Evolutionary conservation across 169 alveolate species (phyloP), one percentile per base, ranked within the genome.

Genomic region (Plasmodium knowlesi): DNA sequence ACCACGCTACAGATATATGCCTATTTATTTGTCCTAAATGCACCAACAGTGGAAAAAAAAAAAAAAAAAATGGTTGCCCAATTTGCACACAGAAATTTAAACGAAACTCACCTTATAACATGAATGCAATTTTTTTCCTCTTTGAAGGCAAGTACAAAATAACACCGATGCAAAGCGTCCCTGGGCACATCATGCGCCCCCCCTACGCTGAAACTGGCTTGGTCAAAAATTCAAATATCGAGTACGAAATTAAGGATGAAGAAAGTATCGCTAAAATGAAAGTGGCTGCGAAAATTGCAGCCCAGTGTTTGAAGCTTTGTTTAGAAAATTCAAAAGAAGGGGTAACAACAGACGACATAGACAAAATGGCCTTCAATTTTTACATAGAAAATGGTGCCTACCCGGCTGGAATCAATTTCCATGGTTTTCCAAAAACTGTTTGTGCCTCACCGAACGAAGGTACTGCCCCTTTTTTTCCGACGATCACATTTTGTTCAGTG

Each of bases 341-440:
- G 30, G 95, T 96, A 34, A 97, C 98, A 12, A 97, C 98, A 5
- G 98, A 98, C 82, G 98, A 97, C 25, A 94, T 98, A 25, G 99
- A 98, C 90, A 92, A 96, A 74, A 79, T 97, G 19, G 98, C 97
- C 34, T 99, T 98, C 84, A 96, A 98, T 67, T 96, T 90, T 91
- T 97, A 97, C 57, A 96, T 98, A 80, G 72, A 94, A 34, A 82
- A 96, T 30, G 98, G 97, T 81, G 99, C 99, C 3, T 98, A 98
- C 95, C 99, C 99, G n/a, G 97, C 98, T 32, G 99, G 99, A 9
- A 96, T 98, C 53, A 98, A 97, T 83, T 98, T 97, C 92, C 97
- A 96, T 96, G 98, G 98, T 34, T 98, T 98, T 92, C 99, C 99
- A 2, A 98, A 98, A 93, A 97, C 98, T 70, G 97, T 98, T 0